Percentiles rank a stretch among this genome's conserved stretches.
Evolutionary conservation across 257 asterid genomes (phyloP).

Genomic region (Plectranthus barbatus): DNA sequence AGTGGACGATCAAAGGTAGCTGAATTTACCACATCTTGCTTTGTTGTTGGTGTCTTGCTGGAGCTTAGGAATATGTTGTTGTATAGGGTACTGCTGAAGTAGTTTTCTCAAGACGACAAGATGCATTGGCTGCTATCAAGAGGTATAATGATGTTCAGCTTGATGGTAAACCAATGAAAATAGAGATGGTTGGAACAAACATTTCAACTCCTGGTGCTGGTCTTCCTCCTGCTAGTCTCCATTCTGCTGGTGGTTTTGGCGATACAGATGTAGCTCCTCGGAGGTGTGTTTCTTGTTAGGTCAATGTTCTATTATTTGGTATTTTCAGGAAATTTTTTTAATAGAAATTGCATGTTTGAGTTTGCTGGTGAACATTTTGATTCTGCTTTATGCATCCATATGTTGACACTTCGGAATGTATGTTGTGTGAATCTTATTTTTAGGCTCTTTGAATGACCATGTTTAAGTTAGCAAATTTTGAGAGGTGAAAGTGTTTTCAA

Average conservation of each 20-base stretch:
- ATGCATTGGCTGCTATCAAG: conserved; percentile 68
- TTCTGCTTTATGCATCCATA: neutral
- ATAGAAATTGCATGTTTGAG: neutral
- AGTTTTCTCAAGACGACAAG: conserved; percentile 50
- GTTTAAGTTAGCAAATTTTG: neutral
- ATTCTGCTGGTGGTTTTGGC: conserved; percentile 29
- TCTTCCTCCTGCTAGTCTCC: conserved; percentile 25
- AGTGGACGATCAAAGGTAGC: conserved; percentile 95
- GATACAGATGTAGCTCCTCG: conserved; percentile 24
- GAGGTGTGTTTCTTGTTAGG: conserved; percentile 31
- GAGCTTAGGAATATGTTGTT: conserved; percentile 23
- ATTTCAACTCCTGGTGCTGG: conserved; percentile 23
- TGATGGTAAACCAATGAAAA: conserved; percentile 65
- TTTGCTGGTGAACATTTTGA: neutral
- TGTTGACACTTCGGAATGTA: too few relatives aligned
- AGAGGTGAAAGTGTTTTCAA: too few relatives aligned
- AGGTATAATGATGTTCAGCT: conserved; percentile 49
- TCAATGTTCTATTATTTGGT: neutral
- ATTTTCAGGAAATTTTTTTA: neutral
- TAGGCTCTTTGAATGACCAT: neutral
- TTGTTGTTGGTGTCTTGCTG: conserved; percentile 18
- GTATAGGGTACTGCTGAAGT: conserved; percentile 93
- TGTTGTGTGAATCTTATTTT: neutral
- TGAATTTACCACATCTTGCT: conserved; percentile 15
- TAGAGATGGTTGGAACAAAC: conserved; percentile 52